These are phyloP conservation scores for Penicillium cinerascens DNA, from an alignment of 495 filamentous ascomycete species.

Conservation along the genomic window DNA sequence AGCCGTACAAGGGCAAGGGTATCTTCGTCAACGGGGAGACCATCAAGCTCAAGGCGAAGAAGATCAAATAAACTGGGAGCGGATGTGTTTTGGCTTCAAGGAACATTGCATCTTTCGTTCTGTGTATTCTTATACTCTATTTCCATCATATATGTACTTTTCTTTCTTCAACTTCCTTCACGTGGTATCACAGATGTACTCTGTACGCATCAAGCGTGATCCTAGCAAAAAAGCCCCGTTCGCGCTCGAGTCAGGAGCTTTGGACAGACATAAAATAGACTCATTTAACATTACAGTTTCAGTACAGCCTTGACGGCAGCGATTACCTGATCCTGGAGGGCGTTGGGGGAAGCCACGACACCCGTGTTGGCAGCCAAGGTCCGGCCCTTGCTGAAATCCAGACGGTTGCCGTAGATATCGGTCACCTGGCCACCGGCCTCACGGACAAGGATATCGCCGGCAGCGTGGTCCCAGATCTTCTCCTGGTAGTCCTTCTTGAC, in stretches of 20 bases:
- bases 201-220: constrained; percentile 36
- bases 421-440: constrained; percentile 93
- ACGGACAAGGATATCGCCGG: constrained; percentile 89
- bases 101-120: constrained; percentile 25
- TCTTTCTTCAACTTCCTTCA: constrained; percentile 7
- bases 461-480: constrained; percentile 99
- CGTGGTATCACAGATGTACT: constrained; percentile 30
- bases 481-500: constrained; percentile 84
- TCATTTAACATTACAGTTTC: constrained; percentile 38
- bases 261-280: constrained; percentile 1
- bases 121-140: constrained; percentile 43
- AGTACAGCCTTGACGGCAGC: constrained; percentile 80
- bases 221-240: constrained; percentile 10
- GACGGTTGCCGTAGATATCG: constrained; percentile 70
- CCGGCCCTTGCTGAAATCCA: constrained; percentile 84
- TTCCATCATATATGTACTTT: constrained; percentile 35
- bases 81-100: constrained; percentile 21
- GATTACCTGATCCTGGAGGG: constrained; percentile 71
- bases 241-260: background rate
- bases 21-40: constrained; percentile 97
- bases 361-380: constrained; percentile 88
- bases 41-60: constrained; percentile 96
- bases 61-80: constrained; percentile 72
- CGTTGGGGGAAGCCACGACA: constrained; percentile 80
- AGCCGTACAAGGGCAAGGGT: constrained; percentile 99